phyloP scores from a whole-genome alignment of 2,329 filamentous ascomycete genomes.

The Penicillium sclerotigenum region DNA sequence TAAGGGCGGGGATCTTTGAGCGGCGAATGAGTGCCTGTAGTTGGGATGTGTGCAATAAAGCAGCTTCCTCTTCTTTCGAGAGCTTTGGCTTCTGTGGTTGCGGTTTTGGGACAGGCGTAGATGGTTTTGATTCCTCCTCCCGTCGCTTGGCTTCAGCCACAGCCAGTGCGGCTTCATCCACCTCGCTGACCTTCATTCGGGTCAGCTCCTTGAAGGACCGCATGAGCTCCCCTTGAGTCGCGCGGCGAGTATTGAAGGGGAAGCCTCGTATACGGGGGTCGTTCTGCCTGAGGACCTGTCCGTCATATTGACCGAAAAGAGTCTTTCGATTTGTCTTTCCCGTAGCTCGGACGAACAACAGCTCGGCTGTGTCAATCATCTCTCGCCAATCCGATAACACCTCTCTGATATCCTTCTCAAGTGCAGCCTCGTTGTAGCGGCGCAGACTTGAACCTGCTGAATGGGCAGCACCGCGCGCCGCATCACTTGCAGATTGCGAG shows the following conservation, averaged over 20 bases:
- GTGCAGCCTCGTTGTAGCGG: constrained; percentile 88
- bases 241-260: constrained; percentile 86
- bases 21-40: constrained; percentile 83
- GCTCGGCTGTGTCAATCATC: constrained; percentile 76
- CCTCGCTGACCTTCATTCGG: constrained; percentile 75
- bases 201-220: constrained; percentile 92
- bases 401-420: constrained; percentile 81
- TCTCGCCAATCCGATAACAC: constrained; percentile 80
- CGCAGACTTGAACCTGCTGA: constrained; percentile 87
- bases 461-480: constrained; percentile 88
- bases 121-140: constrained; percentile 37
- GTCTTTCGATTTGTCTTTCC: constrained; percentile 82
- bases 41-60: constrained; percentile 80
- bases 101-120: constrained; percentile 31
- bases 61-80: constrained; percentile 79
- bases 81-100: constrained; percentile 56
- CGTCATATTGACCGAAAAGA: constrained; percentile 87
- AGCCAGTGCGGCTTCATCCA: constrained; percentile 64
- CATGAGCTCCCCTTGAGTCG: constrained; percentile 93
- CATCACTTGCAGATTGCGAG: constrained; percentile 88
- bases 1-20: constrained; percentile 80
- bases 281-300: constrained; percentile 73
- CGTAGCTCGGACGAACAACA: constrained; percentile 86
- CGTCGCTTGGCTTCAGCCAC: constrained; percentile 50
- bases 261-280: constrained; percentile 81